Conservation (phyloP, 768 basidiomycete species). For the Boletus rubroflammeus region DNA sequence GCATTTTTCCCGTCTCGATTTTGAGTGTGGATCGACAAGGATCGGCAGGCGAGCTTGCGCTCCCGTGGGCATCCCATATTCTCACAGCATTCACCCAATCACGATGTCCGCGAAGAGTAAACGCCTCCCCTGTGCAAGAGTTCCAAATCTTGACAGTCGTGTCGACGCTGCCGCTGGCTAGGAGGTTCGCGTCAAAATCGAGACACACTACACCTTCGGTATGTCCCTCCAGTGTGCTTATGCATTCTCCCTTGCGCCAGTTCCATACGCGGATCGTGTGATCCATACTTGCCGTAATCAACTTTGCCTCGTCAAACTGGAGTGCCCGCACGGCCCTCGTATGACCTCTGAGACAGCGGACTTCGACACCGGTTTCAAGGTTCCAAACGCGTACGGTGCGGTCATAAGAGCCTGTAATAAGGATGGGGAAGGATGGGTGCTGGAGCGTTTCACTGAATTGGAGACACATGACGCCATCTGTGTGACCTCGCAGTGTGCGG, state of each 20-base stretch:
- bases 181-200: constrained; percentile 85
- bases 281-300: constrained; percentile 97
- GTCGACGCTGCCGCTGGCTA: constrained; percentile 92
- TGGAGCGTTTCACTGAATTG: constrained; percentile 86
- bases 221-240: constrained; percentile 86
- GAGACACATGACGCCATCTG: constrained; percentile 95
- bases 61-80: constrained; percentile 68
- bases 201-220: constrained; percentile 88
- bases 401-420: constrained; percentile 98
- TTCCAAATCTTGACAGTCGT: constrained; percentile 96
- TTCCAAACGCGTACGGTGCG: constrained; percentile 95
- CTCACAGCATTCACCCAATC: constrained; percentile 97
- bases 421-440: constrained; percentile 84
- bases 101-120: constrained; percentile 85
- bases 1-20: constrained; percentile 85
- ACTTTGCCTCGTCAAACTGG: constrained; percentile 93
- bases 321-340: constrained; percentile 87
- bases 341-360: constrained; percentile 85
- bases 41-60: constrained; percentile 7
- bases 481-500: constrained; percentile 86
- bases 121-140: constrained; percentile 85
- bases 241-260: constrained; percentile 86
- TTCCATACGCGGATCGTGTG: constrained; percentile 94
- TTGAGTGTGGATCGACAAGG: constrained; percentile 39
- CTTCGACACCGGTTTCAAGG: constrained; percentile 81